Percentiles rank a stretch among this genome's conserved stretches.
Conservation (phyloP, 2,329 filamentous ascomycete genomes). For the Cordyceps tenuipes region DNA sequence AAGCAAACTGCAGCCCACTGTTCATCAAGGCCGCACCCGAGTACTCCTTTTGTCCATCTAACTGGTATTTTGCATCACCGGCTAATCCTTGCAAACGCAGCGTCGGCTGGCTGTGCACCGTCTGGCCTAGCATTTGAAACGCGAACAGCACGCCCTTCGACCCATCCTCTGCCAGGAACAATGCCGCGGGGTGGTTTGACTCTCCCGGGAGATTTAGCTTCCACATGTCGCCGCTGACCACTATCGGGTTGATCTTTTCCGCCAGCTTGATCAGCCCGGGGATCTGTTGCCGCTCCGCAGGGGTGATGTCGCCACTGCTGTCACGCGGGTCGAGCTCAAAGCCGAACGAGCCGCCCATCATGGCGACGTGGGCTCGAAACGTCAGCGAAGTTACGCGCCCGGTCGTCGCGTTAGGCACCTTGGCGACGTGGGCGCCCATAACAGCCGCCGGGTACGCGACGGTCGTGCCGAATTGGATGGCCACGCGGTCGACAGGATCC, state of each 20-base stretch:
- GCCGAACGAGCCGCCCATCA: conserved; percentile 61
- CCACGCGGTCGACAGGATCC: conserved; percentile 50
- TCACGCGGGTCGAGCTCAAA: conserved; percentile 49
- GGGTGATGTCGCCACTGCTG: conserved; percentile 34
- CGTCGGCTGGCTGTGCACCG: conserved; percentile 43
- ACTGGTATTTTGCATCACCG: conserved; percentile 40
- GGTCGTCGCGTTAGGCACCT: conserved; percentile 50
- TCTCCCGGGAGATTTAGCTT: conserved; percentile 47
- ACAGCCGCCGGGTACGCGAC: conserved; percentile 52
- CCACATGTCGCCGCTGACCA: conserved; percentile 51
- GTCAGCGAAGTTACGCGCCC: conserved; percentile 45
- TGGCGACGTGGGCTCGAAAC: conserved; percentile 57
- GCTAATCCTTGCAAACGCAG: conserved; percentile 51
- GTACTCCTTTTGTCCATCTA: conserved; percentile 42
- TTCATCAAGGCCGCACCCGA: conserved; percentile 51
- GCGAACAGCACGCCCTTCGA: conserved; percentile 46
- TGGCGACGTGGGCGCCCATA: conserved; percentile 58
- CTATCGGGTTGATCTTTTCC: conserved; percentile 50
- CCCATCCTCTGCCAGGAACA: conserved; percentile 47
- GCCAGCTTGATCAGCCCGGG: conserved; percentile 46
- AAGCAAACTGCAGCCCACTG: background rate
- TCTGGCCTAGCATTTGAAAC: conserved; percentile 46
- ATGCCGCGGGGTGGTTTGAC: conserved; percentile 53
- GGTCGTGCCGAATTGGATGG: conserved; percentile 57
- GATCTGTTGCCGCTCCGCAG: conserved; percentile 42